Evolutionary conservation across 192 early-diverging fungal genomes (phyloP), one percentile per base, ranked within the genome.

Genomic region (Blastocladiella britannica): DNA sequence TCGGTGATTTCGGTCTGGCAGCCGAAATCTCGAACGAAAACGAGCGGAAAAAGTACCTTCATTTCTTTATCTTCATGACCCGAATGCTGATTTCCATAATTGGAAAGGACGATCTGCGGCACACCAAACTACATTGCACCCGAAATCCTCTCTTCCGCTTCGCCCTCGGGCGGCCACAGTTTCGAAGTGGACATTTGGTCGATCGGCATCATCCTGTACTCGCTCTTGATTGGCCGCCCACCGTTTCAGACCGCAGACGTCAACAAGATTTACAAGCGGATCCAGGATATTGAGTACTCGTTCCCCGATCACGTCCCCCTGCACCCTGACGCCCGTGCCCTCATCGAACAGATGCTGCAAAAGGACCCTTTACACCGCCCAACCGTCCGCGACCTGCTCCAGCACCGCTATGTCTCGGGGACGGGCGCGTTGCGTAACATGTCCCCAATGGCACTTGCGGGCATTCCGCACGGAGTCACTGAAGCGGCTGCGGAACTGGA

Each of bases 111-210:
- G 2, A 89, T 96, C 60, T 83, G 92, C 57, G 94, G 94, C 12
- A 98, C 94, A 7, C 94, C 93, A 3, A 94, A 94, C 58, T 98
- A 95, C 63, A 84, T 98, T 62, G 94, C 94, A 1, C 94, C 94
- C 0, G 94, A 98, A 64, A 82, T 98, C 25, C 70, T 96, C 25
- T 85, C 85, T 63, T 47, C 37, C 15, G 37, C 37, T 2, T 83
- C 82, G 57, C 67, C 71, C 27, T 66, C 72, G 58, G 70, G 78
- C 1, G 91, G 93, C 7, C 93, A 98, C 65, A 86, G 86, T 54
- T 90, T 81, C 61, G 87, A 89, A 63, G 94, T 85, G 8, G 94
- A 98, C 57, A 82, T 93, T 62, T 98, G 94, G 94, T 85, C 86
- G 3, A 59, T 89, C 4, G 92, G 91, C 28, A 77, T 94, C 2